Evolutionary conservation across 495 filamentous ascomycete genomes (phyloP).

Genomic region (Penicillium manginii): DNA sequence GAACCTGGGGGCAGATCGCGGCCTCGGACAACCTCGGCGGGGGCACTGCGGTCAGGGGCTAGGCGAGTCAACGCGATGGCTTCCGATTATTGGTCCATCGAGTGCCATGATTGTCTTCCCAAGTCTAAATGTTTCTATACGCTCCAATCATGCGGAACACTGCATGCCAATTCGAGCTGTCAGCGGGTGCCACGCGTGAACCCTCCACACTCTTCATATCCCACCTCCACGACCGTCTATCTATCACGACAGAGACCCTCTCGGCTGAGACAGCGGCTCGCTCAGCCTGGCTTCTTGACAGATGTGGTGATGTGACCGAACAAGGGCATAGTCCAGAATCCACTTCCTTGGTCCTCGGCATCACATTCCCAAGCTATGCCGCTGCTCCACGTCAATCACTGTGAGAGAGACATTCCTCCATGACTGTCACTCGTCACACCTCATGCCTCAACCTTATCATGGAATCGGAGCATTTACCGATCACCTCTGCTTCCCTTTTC

Average conservation of each 20-base stretch:
- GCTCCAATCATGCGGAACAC: slow-evolving; percentile 11
- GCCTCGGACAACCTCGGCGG: slow-evolving; percentile 20
- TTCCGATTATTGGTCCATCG: slow-evolving; percentile 25
- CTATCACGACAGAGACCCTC: background rate
- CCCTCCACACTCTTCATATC: slow-evolving; percentile 5
- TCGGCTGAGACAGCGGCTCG: background rate
- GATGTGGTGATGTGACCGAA: background rate
- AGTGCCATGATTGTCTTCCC: background rate
- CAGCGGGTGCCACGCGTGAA: slow-evolving; percentile 9
- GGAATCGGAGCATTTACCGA: slow-evolving; percentile 27
- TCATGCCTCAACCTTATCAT: slow-evolving; percentile 12
- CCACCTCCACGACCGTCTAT: background rate
- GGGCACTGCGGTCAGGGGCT: slow-evolving; percentile 1
- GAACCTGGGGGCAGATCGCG: slow-evolving; percentile 17
- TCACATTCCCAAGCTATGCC: background rate
- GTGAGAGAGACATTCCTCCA: background rate
- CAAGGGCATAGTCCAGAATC: background rate
- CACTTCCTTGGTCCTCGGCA: background rate
- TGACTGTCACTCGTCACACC: background rate
- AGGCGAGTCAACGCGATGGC: slow-evolving; percentile 1
- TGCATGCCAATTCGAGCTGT: slow-evolving; percentile 22
- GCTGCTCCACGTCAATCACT: background rate
- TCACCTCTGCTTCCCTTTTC: slow-evolving; percentile 16
- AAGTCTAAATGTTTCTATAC: background rate
- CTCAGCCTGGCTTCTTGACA: background rate